These are phyloP conservation scores for Hippophae rhamnoides DNA, from an alignment of 306 rosid species.

Conservation along the genomic window DNA sequence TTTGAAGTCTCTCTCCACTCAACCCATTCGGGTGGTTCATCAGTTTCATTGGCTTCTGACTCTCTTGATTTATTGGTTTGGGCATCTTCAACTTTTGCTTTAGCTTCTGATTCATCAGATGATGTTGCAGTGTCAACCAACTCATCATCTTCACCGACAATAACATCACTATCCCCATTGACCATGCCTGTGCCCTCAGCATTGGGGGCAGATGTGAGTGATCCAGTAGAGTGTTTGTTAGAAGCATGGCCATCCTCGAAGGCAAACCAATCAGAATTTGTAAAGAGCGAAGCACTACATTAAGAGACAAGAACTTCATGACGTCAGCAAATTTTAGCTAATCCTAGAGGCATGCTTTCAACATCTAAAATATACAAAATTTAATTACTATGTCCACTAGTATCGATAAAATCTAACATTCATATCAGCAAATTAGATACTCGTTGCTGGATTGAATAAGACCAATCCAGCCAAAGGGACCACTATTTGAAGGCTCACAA, in stretches of 20 bases:
- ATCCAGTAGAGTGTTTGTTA: slow-evolving; percentile 61
- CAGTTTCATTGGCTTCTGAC: slow-evolving; percentile 37
- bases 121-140: slow-evolving; percentile 77
- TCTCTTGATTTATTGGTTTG: slow-evolving; percentile 16
- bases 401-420: neutral
- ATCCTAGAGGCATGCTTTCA: too few species aligned
- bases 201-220: slow-evolving; percentile 61
- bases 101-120: slow-evolving; percentile 45
- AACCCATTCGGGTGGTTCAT: slow-evolving; percentile 94
- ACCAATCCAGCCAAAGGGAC: neutral
- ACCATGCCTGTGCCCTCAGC: slow-evolving; percentile 36
- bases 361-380: too few species aligned
- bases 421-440: neutral
- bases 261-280: slow-evolving; percentile 98
- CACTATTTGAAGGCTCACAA: neutral
- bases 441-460: neutral
- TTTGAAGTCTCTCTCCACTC: slow-evolving; percentile 97
- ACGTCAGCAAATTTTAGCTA: too few species aligned
- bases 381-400: too few species aligned
- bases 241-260: slow-evolving; percentile 66
- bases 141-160: slow-evolving; percentile 70
- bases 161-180: slow-evolving; percentile 33
- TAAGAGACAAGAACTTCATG: too few species aligned
- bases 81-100: slow-evolving; percentile 18
- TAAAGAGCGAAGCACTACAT: slow-evolving; percentile 86